Base-by-base conservation (phyloP, 495 filamentous ascomycete genomes). In the Hyphodiscus hymeniophilus region DNA sequence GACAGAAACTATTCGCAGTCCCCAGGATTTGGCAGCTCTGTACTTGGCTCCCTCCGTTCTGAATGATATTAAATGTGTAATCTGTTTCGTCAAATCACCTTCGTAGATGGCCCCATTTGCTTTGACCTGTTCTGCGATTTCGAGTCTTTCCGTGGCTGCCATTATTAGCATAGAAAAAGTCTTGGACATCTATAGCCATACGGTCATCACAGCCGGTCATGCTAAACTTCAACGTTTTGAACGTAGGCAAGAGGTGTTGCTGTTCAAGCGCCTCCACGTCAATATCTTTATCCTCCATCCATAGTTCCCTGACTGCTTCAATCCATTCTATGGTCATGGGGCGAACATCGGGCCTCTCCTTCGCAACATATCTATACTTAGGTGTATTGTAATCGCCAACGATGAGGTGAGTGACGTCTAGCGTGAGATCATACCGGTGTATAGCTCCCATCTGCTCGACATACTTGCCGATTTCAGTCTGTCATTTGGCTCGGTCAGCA, bases 291-390 rank as follows among this genome's bases (percentile, higher is more conserved):
- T 85, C 94, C 44, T 82, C 65, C 45, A 90, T 80, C 94, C 92
- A 98, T 32, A 77, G 71, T 42, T 80, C 66, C 11, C 89, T 78
- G 16, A 96, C 80, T 21, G 87, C 88, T 39, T 90, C 79, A 42
- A 98, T 73, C 87, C 87, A 98, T 59, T 77, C 76, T 23, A 82
- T 77, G 34, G 72, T 73, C 64, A 98, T 75, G 40, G 87, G 85
- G 46, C 76, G 78, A 55, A 98, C 80, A 61, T 98, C 92, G 28
- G 81, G 74, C 23, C 92, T 76, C 61, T 90, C 85, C 51, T 80
- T 88, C 18, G 92, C 92, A 58, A 96, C 91, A 66, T 92, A 95
- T 59, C 81, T 84, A 70, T 98, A 98, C 63, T 98, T 98, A 12
- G 82, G 77, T 0, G 90, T 96, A 54, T 87, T 75, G 47, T 84